Percentiles rank a stretch among this genome's conserved stretches.
Evolutionary conservation across 306 rosid genomes (phyloP).

Genomic region (Argentina anserina): DNA sequence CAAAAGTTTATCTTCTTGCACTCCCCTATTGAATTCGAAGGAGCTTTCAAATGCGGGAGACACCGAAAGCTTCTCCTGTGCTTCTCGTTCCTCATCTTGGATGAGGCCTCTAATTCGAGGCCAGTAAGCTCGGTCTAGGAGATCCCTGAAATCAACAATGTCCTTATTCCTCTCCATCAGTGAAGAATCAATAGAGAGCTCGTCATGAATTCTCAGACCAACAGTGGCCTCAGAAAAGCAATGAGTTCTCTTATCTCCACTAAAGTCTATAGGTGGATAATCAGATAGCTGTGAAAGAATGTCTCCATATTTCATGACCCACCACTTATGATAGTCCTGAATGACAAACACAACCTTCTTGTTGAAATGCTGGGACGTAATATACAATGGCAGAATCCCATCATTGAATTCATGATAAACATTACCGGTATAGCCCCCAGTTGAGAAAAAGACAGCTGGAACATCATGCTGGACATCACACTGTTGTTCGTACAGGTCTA

Average conservation of each 20-base stretch:
- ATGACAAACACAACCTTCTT: slow-evolving; percentile 87
- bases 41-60: slow-evolving; percentile 31
- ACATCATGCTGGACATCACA: slow-evolving; percentile 76
- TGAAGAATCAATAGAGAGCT: slow-evolving; percentile 57
- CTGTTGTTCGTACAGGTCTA: slow-evolving; percentile 8
- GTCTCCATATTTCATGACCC: slow-evolving; percentile 78
- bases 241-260: slow-evolving; percentile 58
- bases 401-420: slow-evolving; percentile 96
- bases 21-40: slow-evolving; percentile 4
- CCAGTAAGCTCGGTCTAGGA: slow-evolving; percentile 67
- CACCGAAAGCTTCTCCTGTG: slow-evolving; percentile 24
- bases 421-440: slow-evolving; percentile 96
- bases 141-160: slow-evolving; percentile 65
- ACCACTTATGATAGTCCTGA: slow-evolving; percentile 83
- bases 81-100: slow-evolving; percentile 47
- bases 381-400: slow-evolving; percentile 78
- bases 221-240: slow-evolving; percentile 83
- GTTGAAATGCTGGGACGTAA: slow-evolving; percentile 74
- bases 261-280: slow-evolving; percentile 56
- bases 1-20: slow-evolving; percentile 10
- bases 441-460: slow-evolving; percentile 90
- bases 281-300: slow-evolving; percentile 70
- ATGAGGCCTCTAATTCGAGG: slow-evolving; percentile 63
- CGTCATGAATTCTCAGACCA: slow-evolving; percentile 86
- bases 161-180: slow-evolving; percentile 55